Evolutionary conservation across 1,284 basidiomycete genomes (phyloP), one percentile per base, ranked within the genome.

Genomic region (Vanrija sp.): DNA sequence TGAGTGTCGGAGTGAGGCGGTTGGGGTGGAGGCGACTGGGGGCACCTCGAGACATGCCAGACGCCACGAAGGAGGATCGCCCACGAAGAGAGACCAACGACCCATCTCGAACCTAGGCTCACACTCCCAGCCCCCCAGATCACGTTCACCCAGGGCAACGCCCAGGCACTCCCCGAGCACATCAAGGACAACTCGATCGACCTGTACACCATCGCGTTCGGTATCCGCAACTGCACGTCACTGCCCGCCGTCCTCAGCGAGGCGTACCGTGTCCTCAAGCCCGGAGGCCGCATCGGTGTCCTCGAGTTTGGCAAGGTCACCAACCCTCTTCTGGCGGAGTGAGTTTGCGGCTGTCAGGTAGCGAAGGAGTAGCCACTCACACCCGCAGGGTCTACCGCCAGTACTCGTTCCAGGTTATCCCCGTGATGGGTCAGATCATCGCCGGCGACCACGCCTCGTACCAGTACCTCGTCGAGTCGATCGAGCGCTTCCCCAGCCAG

Each of bases 201-300:
- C 76, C 79, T 98, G 16, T 99, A 97, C 79, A 99, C 96, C 20
- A 98, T 99, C 69, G 93, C 96, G 0, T 99, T 99, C 71, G 95
- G 96, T 31, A 98, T 98, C 64, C 83, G 96, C 48, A 99, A 99
- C 74, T 96, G 91, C 80, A 99, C 96, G 9, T 90, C 90, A 51
- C 84, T 98, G 59, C 87, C 89, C 10, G 85, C 84, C 22, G 96
- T 94, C 16, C 80, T 99, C 41, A 80, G 82, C 56, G 93, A 98
- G 74, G 96, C 96, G 4, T 81, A 96, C 74, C 84, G 96, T 18
- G 93, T 98, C 12, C 82, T 99, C 49, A 98, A 96, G 75, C 95
- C 95, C 0, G 96, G 96, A 62, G 96, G 93, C 50, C 88, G 85
- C 6, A 96, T 99, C 73, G 89, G 91, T 18, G 96, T 93, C 68